A percentile compares a stretch with the other conserved stretches of the same genome.
Conservation (phyloP, 1,284 basidiomycete genomes). For the Fomitopsis betulina region DNA sequence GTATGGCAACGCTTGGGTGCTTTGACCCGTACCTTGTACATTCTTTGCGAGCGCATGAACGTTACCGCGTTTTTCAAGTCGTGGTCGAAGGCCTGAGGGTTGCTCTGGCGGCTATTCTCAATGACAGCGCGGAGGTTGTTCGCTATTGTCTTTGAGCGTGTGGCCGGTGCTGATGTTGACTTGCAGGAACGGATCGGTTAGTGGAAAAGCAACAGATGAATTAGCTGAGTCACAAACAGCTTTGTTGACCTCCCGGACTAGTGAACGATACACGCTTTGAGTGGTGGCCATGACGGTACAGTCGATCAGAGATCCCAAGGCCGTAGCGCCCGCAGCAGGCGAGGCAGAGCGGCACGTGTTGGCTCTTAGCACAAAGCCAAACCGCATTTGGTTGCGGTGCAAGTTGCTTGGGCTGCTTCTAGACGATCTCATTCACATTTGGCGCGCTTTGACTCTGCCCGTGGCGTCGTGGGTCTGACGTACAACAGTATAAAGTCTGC, state of each 20-base stretch:
- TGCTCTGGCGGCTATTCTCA: conserved; percentile 33
- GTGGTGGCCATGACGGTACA: background rate
- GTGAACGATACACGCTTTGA: conserved; percentile 32
- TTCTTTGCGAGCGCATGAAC: conserved; percentile 69
- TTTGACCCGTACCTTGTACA: conserved; percentile 41
- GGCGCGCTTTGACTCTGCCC: background rate
- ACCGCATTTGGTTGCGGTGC: background rate
- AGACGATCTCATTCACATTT: background rate
- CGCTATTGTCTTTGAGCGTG: conserved; percentile 41
- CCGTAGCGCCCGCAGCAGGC: background rate
- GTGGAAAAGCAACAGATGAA: conserved; percentile 1
- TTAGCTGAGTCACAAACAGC: conserved; percentile 27
- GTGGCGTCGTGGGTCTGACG: background rate
- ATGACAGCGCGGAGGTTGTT: conserved; percentile 58
- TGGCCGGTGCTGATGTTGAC: conserved; percentile 40
- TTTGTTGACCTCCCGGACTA: conserved; percentile 39
- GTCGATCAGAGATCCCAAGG: background rate
- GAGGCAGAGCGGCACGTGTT: background rate
- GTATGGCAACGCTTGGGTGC: background rate
- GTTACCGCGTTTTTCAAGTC: conserved; percentile 64
- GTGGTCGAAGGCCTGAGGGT: conserved; percentile 29
- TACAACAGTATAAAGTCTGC: background rate
- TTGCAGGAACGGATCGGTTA: conserved; percentile 19
- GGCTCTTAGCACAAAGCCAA: background rate
- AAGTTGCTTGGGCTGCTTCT: background rate